Conservation (phyloP, 306 rosid species). For the Cicer pinnatifidum region DNA sequence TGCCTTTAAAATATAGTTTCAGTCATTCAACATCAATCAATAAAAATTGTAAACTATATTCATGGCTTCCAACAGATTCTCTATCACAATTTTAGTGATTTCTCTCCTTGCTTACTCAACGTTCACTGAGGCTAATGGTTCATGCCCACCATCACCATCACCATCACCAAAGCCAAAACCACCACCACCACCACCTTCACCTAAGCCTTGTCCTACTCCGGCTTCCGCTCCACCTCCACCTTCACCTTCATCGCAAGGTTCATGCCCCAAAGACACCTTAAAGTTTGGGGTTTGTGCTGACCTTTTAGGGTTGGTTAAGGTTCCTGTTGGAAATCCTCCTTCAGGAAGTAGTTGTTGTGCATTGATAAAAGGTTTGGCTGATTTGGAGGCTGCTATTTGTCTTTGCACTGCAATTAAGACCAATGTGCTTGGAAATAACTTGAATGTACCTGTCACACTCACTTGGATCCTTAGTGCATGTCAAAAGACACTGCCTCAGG, state of each 20-base stretch:
- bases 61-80: constrained; percentile 57
- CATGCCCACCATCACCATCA: constrained; percentile 39
- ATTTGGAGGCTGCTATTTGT: constrained; percentile 75
- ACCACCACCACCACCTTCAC: not conserved
- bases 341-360: constrained; percentile 63
- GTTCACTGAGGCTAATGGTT: constrained; percentile 48
- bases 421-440: constrained; percentile 72
- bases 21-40: constrained; percentile 32
- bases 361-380: constrained; percentile 62
- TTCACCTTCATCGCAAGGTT: not conserved
- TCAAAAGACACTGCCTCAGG: constrained; percentile 71
- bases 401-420: constrained; percentile 82
- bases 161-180: not conserved
- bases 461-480: constrained; percentile 73
- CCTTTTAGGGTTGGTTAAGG: constrained; percentile 57
- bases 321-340: constrained; percentile 57
- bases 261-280: constrained; percentile 69
- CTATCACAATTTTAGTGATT: constrained; percentile 53
- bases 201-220: too few relatives aligned
- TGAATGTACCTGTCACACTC: constrained; percentile 65
- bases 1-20: constrained; percentile 49
- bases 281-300: constrained; percentile 70
- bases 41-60: not conserved
- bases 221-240: not conserved
- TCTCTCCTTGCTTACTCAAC: constrained; percentile 60